Evolutionary conservation across 352 stramenopile genomes (phyloP).

Genomic region (Peronospora farinosa): DNA sequence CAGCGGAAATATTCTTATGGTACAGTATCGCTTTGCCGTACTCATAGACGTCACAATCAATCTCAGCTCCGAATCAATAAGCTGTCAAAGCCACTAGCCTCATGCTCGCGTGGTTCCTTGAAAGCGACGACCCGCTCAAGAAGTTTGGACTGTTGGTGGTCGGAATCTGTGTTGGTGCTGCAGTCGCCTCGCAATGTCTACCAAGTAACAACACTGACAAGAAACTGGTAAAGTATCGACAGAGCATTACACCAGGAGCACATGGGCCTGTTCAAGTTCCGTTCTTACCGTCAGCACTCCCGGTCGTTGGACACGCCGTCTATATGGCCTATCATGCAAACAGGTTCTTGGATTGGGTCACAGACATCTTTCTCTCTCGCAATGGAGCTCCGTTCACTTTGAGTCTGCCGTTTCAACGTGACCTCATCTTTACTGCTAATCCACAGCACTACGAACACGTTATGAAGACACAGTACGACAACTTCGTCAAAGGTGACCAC

Average conservation of each 20-base stretch:
- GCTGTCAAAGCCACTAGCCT: not conserved
- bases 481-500: constrained; percentile 61
- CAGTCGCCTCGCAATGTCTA: constrained; percentile 15
- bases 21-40: not conserved
- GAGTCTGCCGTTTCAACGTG: constrained; percentile 19
- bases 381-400: constrained; percentile 21
- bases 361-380: constrained; percentile 18
- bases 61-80: constrained; percentile 16
- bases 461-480: constrained; percentile 59
- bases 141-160: constrained; percentile 21
- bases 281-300: constrained; percentile 28
- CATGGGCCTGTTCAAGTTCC: constrained; percentile 12
- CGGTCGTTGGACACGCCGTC: constrained; percentile 28
- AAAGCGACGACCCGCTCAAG: constrained; percentile 24
- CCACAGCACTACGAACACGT: constrained; percentile 46
- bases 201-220: constrained; percentile 19
- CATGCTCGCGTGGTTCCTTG: constrained; percentile 25
- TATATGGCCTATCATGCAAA: constrained; percentile 22
- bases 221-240: constrained; percentile 19
- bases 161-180: constrained; percentile 15
- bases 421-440: constrained; percentile 28
- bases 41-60: constrained; percentile 19
- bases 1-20: not conserved
- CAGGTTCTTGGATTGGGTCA: constrained; percentile 31
- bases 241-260: constrained; percentile 19